Evolutionary conservation across 345 rosid genomes (phyloP), one percentile per base, ranked within the genome.

Genomic region (Draba incana): DNA sequence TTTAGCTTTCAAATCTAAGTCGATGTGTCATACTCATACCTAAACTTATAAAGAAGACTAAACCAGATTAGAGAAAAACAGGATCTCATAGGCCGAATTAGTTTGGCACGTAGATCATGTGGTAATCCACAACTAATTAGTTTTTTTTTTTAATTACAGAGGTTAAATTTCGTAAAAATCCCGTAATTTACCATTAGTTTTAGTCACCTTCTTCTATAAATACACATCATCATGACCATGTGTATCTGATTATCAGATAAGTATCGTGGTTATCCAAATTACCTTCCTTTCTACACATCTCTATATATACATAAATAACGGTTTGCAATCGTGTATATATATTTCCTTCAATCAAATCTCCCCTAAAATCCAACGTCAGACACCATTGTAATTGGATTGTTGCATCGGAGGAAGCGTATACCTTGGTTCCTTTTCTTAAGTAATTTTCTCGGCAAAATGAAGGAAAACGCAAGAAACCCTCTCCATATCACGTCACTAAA

Each of bases 401-500:
- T 46, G 47, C 39, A 35, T 35, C 39, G 39, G 10, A 45, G 12
- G 8, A 60, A 58, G 57, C 41, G 41, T 45, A 47, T 37, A 13
- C 11, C 3, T 10, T 11, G 10, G 13, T 8, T 11, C 0, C 37
- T 20, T 8, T 2, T 47, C 56, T 28, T 47, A 28, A 41, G 67
- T 5, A 31, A 33, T 15, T 69, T 53, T 48, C 61, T 58, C 38
- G 16, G 57, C 14, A 61, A 47, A 42, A 74, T 51, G 72, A 72
- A 70, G 63, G 76, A 64, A 62, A 59, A 15, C 62, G 55, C 66
- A 64, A 78, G 70, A 65, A 88, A 84, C 72, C 96, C 94, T 48
- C 78, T 89, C 31, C 70, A 70, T 35, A 81, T 89, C 11, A 89
- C 81, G 80, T 84, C 87, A 9, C 62, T 89, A 64, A 89, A 92